Percentiles rank a stretch among this genome's conserved stretches.
These are phyloP conservation scores for Groenewaldozyma sp. DNA, from an alignment of 1,139 yeast species.

Conservation along the genomic window DNA sequence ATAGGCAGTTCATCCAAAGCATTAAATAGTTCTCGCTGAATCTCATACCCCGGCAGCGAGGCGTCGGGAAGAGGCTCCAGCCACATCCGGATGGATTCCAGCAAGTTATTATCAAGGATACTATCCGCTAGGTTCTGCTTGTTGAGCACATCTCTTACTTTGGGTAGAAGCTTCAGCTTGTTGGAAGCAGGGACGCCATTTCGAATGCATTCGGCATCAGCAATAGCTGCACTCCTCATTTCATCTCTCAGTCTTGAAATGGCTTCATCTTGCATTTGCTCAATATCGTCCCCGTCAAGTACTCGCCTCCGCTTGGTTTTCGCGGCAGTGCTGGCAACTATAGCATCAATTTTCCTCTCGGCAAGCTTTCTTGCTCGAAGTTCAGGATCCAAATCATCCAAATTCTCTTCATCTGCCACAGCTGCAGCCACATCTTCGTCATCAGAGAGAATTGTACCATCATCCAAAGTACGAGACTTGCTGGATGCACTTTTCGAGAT, in stretches of 20 bases:
- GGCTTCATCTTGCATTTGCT: conserved; percentile 88
- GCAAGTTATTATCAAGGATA: conserved; percentile 82
- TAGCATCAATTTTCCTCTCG: conserved; percentile 67
- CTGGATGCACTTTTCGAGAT: not conserved
- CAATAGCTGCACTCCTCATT: conserved; percentile 90
- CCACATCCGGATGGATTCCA: conserved; percentile 95
- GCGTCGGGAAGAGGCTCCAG: conserved; percentile 97
- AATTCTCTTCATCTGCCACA: conserved; percentile 26
- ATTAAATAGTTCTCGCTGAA: conserved; percentile 76
- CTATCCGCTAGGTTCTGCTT: conserved; percentile 83
- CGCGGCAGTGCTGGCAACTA: conserved; percentile 37
- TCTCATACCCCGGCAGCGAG: conserved; percentile 91
- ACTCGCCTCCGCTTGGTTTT: conserved; percentile 38
- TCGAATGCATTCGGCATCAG: conserved; percentile 73
- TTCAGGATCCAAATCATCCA: conserved; percentile 34
- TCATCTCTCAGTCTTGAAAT: conserved; percentile 73
- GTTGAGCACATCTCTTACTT: conserved; percentile 65
- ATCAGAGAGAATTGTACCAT: conserved; percentile 13
- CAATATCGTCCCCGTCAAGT: conserved; percentile 83
- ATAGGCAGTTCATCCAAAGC: conserved; percentile 76
- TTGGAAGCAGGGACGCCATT: conserved; percentile 71
- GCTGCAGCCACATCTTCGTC: conserved; percentile 21
- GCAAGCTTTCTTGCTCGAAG: conserved; percentile 61
- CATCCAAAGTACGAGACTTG: conserved; percentile 13
- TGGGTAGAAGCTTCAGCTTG: conserved; percentile 72